Evolutionary conservation across 2,329 filamentous ascomycete genomes (phyloP).

Genomic region (Ophiostoma himal-ulmi): DNA sequence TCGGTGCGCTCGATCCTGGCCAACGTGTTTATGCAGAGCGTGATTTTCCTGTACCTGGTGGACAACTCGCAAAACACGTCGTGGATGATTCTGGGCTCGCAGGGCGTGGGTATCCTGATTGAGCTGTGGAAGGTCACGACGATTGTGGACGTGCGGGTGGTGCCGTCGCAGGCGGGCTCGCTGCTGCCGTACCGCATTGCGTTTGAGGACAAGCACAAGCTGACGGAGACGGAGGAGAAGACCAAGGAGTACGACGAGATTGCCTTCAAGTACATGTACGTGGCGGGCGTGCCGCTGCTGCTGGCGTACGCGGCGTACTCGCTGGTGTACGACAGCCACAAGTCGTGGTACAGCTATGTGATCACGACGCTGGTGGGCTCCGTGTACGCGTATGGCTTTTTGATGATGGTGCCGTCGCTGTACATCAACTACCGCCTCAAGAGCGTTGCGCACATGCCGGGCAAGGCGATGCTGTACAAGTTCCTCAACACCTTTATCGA

Average conservation of each 20-base stretch:
- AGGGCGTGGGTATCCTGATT: slow-evolving; percentile 71
- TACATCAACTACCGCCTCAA: slow-evolving; percentile 99
- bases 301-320: slow-evolving; percentile 88
- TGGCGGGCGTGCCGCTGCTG: slow-evolving; percentile 80
- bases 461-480: slow-evolving; percentile 95
- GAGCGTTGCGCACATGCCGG: slow-evolving; percentile 94
- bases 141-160: slow-evolving; percentile 79
- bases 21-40: slow-evolving; percentile 93
- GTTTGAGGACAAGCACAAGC: slow-evolving; percentile 95
- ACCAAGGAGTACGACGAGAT: slow-evolving; percentile 98
- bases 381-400: slow-evolving; percentile 95
- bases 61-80: slow-evolving; percentile 97
- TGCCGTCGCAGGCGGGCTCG: slow-evolving; percentile 60
- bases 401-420: slow-evolving; percentile 96
- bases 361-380: slow-evolving; percentile 92
- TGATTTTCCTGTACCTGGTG: slow-evolving; percentile 94
- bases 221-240: slow-evolving; percentile 92
- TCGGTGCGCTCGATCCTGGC: slow-evolving; percentile 92
- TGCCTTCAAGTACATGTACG: slow-evolving; percentile 96
- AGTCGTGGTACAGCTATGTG: slow-evolving; percentile 96
- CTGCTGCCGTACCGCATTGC: slow-evolving; percentile 71
- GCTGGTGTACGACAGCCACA: slow-evolving; percentile 86
- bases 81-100: slow-evolving; percentile 96
- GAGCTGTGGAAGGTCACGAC: slow-evolving; percentile 94
- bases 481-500: slow-evolving; percentile 99